Evolutionary conservation across 129 eudicot species (phyloP), one percentile per base, ranked within the genome.

Genomic region (Chrysanthemum seticuspe): DNA sequence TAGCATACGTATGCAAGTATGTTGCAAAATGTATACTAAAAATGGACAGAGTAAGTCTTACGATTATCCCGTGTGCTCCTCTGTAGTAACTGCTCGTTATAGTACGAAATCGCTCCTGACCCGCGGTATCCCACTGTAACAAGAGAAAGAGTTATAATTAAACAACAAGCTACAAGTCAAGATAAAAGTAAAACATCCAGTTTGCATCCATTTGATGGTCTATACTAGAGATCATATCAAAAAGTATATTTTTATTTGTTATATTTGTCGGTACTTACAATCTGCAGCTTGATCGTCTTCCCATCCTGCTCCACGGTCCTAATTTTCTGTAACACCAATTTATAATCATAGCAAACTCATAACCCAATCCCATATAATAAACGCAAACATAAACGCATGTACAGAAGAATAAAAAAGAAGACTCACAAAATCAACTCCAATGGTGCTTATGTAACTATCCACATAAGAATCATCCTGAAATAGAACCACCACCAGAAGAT

Each of bases 71-170:
- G 76, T 93, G 98, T 56, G 98, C 98, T 76, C 98, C 96, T 78
- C 98, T 82, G 87, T 93, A 93, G 85, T 93, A 93, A 78, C 98
- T 93, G 92, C 98, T 93, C 2, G 98, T 93, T 82, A 93, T 93
- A 1, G 98, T 93, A 72, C 98, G 84, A 72, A 93, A 93, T 62
- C 98, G 92, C 80, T 93, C 98, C 86, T 93, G 98, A 68, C 98
- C 98, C 34, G 98, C 98, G 61, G 98, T 93, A 80, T 93, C 98
- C 98, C 98, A 93, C 98, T 93, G 71, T 9, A 81, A 68, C 71
- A 74, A 80, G 19, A 81, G 25, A 74, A 62, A 58, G 21, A 63
- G 66, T 5, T 9, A 2, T n/a, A 66, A 9, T 70, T 61, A 70
- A 61, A 68, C 55, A 76, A 67, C 13, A 21, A 54, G 54, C 40